Evolutionary conservation across 371 early-diverging fungal genomes (phyloP).

Genomic region (Mucor lusitanicus): DNA sequence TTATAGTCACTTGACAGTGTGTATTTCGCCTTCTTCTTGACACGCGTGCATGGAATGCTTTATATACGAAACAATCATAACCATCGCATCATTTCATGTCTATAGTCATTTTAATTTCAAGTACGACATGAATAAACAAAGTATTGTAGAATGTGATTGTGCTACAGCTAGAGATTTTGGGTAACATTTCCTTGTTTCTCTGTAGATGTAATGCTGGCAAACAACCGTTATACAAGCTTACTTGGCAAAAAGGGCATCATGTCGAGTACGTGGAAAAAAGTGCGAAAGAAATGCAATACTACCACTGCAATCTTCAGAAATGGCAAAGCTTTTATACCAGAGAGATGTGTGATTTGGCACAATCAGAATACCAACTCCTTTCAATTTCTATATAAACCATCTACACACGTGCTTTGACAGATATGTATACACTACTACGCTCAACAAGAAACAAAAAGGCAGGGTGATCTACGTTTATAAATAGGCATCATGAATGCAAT

Average conservation of each 20-base stretch:
- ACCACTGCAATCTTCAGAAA: background rate
- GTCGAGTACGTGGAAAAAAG: too few relatives aligned
- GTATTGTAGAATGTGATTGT: conserved; percentile 5
- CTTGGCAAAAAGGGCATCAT: background rate
- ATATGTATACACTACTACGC: background rate
- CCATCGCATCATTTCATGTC: background rate
- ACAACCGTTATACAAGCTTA: background rate
- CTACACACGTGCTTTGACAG: background rate
- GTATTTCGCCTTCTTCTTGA: background rate
- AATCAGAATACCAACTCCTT: background rate
- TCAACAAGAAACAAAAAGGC: background rate
- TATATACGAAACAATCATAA: background rate
- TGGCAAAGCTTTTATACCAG: background rate
- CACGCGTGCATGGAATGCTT: background rate
- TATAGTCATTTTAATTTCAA: background rate
- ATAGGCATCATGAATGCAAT: background rate
- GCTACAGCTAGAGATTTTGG: background rate
- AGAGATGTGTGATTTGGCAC: background rate
- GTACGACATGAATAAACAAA: background rate
- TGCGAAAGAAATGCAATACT: background rate
- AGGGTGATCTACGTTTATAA: background rate
- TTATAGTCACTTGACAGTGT: too few relatives aligned
- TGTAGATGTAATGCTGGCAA: background rate
- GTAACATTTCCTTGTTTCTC: background rate
- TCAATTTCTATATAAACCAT: background rate